A percentile compares a stretch with the other conserved stretches of the same genome.
Evolutionary conservation across 1,139 yeast species (phyloP).

Genomic region (Yamadazyma sp.): DNA sequence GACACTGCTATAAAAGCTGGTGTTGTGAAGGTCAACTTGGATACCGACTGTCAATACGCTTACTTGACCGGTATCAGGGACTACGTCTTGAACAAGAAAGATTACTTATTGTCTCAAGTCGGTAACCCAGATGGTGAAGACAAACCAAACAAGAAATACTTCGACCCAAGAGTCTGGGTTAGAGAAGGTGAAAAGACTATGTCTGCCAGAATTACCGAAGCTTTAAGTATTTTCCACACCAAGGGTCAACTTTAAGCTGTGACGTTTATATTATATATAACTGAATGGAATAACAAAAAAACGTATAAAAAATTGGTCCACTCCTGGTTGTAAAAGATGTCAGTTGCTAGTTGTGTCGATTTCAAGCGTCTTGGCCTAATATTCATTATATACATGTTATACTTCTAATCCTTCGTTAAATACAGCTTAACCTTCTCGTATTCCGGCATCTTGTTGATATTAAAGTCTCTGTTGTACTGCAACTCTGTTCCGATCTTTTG

Average conservation of each 20-base stretch:
- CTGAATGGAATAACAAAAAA: not conserved
- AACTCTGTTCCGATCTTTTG: slow-evolving; percentile 53
- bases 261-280: not conserved
- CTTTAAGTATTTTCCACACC: slow-evolving; percentile 85
- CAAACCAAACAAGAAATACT: slow-evolving; percentile 98
- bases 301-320: too few species aligned
- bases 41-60: slow-evolving; percentile 98
- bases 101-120: slow-evolving; percentile 81
- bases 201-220: slow-evolving; percentile 80
- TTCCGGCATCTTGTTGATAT: slow-evolving; percentile 38
- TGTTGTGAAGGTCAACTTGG: slow-evolving; percentile 98
- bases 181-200: slow-evolving; percentile 99
- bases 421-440: slow-evolving; percentile 27
- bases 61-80: slow-evolving; percentile 96
- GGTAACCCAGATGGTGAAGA: slow-evolving; percentile 99
- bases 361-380: not conserved
- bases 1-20: slow-evolving; percentile 89
- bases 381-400: slow-evolving; percentile 4
- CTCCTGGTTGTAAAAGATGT: too few species aligned
- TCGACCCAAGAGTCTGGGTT: slow-evolving; percentile 99
- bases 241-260: slow-evolving; percentile 59
- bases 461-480: slow-evolving; percentile 32
- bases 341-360: too few species aligned
- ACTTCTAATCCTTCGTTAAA: slow-evolving; percentile 1
- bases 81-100: slow-evolving; percentile 93